These are phyloP conservation scores for Phytophthora syringae DNA, from an alignment of 352 stramenopile species.

Conservation along the genomic window DNA sequence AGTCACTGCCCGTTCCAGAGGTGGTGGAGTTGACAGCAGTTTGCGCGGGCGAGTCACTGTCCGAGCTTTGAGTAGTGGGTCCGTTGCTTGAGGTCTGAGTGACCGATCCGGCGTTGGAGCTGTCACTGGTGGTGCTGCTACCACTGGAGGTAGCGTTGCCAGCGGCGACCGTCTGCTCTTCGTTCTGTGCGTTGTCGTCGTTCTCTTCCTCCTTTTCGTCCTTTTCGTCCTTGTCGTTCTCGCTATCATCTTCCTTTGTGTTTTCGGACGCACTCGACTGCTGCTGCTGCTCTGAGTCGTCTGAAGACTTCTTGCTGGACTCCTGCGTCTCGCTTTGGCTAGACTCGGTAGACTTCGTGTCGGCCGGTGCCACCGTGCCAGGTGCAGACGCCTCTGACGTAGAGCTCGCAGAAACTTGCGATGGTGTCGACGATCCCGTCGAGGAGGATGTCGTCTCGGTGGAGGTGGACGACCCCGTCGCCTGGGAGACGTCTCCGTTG, in stretches of 20 bases:
- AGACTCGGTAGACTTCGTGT: background rate
- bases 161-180: constrained; percentile 4
- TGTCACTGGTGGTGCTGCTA: background rate
- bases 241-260: background rate
- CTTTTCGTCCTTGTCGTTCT: background rate
- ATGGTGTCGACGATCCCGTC: background rate
- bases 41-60: too few species aligned
- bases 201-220: constrained; percentile 1
- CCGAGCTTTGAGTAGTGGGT: background rate
- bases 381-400: background rate
- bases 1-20: too few species aligned
- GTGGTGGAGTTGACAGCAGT: too few species aligned
- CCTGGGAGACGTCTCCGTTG: constrained; percentile 6
- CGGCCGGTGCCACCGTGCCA: background rate
- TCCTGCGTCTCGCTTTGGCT: background rate
- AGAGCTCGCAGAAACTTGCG: background rate
- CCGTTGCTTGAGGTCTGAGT: background rate
- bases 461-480: constrained; percentile 1
- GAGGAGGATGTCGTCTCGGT: too few species aligned
- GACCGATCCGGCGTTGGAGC: background rate
- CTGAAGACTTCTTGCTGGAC: background rate
- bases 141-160: background rate
- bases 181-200: constrained; percentile 6
- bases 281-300: background rate
- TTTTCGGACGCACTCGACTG: background rate